A percentile compares a stretch with the other conserved stretches of the same genome.
Evolutionary conservation across 1,284 basidiomycete genomes (phyloP).

Genomic region (Mycena citricolor): DNA sequence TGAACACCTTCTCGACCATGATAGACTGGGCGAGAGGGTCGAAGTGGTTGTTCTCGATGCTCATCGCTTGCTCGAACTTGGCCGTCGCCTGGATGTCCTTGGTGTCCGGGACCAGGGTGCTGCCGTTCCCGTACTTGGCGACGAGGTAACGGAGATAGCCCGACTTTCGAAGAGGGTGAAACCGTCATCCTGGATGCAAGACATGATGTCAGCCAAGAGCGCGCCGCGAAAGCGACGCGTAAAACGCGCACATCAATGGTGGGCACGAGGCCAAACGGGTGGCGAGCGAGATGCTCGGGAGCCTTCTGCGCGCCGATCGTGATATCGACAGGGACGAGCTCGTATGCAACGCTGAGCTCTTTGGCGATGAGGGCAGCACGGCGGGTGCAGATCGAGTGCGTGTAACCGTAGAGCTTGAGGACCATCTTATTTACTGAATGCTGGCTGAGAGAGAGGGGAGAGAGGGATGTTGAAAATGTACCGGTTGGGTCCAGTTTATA

Average conservation of each 20-base stretch:
- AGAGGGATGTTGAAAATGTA: no score
- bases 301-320: conserved; percentile 44
- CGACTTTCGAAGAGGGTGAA: conserved; percentile 44
- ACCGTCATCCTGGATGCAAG: conserved; percentile 43
- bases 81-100: conserved; percentile 22
- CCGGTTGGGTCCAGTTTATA: no score
- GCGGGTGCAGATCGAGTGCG: conserved; percentile 41
- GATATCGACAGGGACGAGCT: conserved; percentile 44
- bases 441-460: no score
- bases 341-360: conserved; percentile 51
- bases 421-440: no score
- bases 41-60: conserved; percentile 27
- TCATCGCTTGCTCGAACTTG: conserved; percentile 15
- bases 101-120: conserved; percentile 3
- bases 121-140: conserved; percentile 23
- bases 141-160: conserved; percentile 22
- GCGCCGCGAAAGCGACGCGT: no score
- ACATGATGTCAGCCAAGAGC: neutral
- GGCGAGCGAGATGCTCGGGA: conserved; percentile 39
- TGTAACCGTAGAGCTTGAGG: conserved; percentile 19
- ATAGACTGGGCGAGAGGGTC: neutral
- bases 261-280: conserved; percentile 67
- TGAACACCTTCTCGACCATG: neutral
- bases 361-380: conserved; percentile 44
- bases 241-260: conserved; percentile 45